Percentiles rank a stretch among this genome's conserved stretches.
Conservation (phyloP, 2,329 filamentous ascomycete species). For the Didymella glomerata region DNA sequence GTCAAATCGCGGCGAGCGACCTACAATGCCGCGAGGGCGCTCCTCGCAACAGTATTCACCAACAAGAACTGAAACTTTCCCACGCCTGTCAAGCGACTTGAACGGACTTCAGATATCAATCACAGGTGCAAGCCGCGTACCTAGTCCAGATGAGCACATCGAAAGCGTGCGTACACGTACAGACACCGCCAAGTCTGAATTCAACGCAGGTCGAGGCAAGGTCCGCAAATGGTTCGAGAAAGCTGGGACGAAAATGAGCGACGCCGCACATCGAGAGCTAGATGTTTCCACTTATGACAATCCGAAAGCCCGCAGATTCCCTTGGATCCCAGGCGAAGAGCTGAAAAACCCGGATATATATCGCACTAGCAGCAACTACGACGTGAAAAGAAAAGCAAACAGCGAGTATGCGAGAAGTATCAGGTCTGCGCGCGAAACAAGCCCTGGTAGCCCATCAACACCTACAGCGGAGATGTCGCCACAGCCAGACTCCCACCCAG, state of each 20-base stretch:
- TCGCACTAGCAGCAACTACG: constrained; percentile 55
- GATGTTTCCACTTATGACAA: constrained; percentile 61
- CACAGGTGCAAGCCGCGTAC: constrained; percentile 19
- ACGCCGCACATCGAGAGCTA: constrained; percentile 54
- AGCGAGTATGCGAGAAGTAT: constrained; percentile 51
- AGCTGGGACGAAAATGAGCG: constrained; percentile 58
- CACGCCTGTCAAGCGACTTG: constrained; percentile 28
- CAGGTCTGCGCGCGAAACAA: constrained; percentile 37
- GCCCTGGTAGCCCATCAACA: constrained; percentile 12
- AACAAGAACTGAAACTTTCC: constrained; percentile 13
- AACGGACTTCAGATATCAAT: constrained; percentile 28
- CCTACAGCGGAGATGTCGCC: constrained; percentile 23
- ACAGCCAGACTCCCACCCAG: constrained; percentile 25
- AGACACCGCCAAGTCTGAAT: constrained; percentile 15
- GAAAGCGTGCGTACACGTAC: constrained; percentile 5
- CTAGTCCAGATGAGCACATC: constrained; percentile 12
- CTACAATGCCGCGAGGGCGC: constrained; percentile 32
- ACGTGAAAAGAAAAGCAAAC: constrained; percentile 45
- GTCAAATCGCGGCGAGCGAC: constrained; percentile 7
- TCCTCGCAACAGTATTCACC: constrained; percentile 6
- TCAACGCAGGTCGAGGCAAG: constrained; percentile 31
- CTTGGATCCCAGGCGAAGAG: constrained; percentile 64
- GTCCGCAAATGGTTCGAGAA: constrained; percentile 53
- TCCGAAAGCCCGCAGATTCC: constrained; percentile 61
- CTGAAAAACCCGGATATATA: constrained; percentile 55